phyloP scores from a whole-genome alignment of 2,329 filamentous ascomycete genomes.

The Phialocephala subalpina region DNA sequence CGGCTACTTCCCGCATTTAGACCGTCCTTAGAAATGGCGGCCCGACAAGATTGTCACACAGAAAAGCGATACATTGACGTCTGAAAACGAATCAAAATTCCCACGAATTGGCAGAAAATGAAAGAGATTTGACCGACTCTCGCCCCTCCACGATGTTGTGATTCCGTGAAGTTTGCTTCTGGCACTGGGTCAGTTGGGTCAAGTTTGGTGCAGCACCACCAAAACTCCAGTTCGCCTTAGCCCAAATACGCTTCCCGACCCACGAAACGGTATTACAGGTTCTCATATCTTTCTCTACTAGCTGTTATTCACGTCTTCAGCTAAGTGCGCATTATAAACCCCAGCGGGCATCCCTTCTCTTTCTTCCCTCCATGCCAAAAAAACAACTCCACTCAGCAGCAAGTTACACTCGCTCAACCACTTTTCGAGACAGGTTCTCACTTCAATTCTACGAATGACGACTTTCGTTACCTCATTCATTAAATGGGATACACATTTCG shows the following conservation, averaged over 20 bases:
- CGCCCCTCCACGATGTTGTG: not conserved
- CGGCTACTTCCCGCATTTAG: not conserved
- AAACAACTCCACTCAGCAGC: not conserved
- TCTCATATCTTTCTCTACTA: no score
- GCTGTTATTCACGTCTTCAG: no score
- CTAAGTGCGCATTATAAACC: not conserved
- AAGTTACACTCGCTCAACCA: not conserved
- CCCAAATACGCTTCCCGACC: not conserved
- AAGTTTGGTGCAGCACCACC: no score
- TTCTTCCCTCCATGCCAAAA: not conserved
- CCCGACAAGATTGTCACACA: not conserved
- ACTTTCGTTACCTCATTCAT: no score
- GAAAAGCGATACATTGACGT: constrained; percentile 2
- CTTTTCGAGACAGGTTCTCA: not conserved
- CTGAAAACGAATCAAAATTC: not conserved
- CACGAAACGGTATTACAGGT: not conserved
- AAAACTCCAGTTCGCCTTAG: not conserved
- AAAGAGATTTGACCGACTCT: not conserved
- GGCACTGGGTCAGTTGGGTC: no score
- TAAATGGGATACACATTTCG: no score
- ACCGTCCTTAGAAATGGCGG: not conserved
- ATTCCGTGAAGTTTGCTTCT: not conserved
- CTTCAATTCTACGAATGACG: not conserved
- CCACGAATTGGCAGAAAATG: not conserved
- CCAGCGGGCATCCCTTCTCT: not conserved